Evolutionary conservation across 2,329 filamentous ascomycete genomes (phyloP).

Genomic region (Colletotrichum chrysophilum): DNA sequence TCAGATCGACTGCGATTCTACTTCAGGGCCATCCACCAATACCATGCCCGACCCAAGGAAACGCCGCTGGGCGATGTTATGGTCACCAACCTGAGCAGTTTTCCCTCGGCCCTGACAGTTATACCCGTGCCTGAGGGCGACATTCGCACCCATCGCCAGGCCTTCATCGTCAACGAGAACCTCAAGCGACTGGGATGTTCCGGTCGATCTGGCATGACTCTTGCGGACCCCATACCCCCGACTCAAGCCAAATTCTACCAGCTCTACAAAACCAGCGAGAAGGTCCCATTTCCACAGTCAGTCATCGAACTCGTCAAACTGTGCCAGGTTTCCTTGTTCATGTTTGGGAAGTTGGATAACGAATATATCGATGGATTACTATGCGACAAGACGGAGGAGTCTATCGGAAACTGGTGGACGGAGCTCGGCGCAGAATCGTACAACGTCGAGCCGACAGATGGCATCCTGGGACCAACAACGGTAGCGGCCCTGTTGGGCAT

Average conservation of each 20-base stretch:
- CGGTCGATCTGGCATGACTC: slow-evolving; percentile 82
- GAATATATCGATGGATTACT: slow-evolving; percentile 92
- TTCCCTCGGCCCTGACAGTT: slow-evolving; percentile 91
- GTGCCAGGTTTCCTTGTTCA: slow-evolving; percentile 85
- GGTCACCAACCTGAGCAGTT: slow-evolving; percentile 92
- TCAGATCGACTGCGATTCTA: slow-evolving; percentile 80
- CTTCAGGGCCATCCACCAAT: slow-evolving; percentile 84
- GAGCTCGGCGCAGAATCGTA: slow-evolving; percentile 92
- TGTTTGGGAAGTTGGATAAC: slow-evolving; percentile 86
- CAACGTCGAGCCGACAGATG: slow-evolving; percentile 90
- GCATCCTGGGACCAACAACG: slow-evolving; percentile 89
- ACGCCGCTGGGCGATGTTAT: slow-evolving; percentile 85
- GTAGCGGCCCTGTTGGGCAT: slow-evolving; percentile 87
- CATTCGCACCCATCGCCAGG: slow-evolving; percentile 76
- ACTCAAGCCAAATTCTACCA: slow-evolving; percentile 92
- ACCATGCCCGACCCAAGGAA: slow-evolving; percentile 82
- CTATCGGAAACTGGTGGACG: slow-evolving; percentile 94
- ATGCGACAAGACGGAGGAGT: slow-evolving; percentile 90
- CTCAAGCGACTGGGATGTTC: slow-evolving; percentile 92
- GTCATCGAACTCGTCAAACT: slow-evolving; percentile 90
- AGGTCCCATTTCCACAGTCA: slow-evolving; percentile 76
- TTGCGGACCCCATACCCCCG: slow-evolving; percentile 78
- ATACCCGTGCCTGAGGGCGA: slow-evolving; percentile 90
- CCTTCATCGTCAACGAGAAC: slow-evolving; percentile 94
- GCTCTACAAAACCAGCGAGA: slow-evolving; percentile 86